Evolutionary conservation across 495 filamentous ascomycete genomes (phyloP).

Genomic region (Gamarada debralockiae): DNA sequence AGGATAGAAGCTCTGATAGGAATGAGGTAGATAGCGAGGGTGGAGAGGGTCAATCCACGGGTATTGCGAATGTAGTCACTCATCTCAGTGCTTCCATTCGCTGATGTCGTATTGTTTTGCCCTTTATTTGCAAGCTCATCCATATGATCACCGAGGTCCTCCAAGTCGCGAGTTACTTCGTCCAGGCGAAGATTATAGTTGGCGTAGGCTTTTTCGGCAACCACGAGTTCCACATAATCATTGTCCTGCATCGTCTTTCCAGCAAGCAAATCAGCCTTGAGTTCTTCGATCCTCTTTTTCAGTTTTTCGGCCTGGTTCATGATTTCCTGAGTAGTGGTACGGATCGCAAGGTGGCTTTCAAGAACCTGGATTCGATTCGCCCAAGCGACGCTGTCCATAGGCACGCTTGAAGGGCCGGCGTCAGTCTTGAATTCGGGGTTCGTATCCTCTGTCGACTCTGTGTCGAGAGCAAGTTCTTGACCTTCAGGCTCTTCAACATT

Average conservation of each 20-base stretch:
- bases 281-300: conserved; percentile 8
- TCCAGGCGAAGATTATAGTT: neutral
- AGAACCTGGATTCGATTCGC: neutral
- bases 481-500: conserved; percentile 41
- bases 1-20: conserved; percentile 52
- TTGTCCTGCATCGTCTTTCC: neutral
- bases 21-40: conserved; percentile 51
- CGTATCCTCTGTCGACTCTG: neutral
- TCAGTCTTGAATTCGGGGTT: neutral
- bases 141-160: neutral
- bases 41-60: conserved; percentile 48
- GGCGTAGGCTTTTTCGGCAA: neutral
- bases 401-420: neutral
- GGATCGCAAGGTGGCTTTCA: neutral
- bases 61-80: conserved; percentile 49
- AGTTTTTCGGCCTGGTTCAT: neutral
- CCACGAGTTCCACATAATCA: neutral
- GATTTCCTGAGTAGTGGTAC: conserved; percentile 1
- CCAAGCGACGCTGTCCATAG: neutral
- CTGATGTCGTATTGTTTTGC: neutral
- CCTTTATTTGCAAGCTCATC: neutral
- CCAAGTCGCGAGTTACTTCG: neutral
- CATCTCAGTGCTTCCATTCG: conserved; percentile 20
- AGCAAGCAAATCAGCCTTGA: conserved; percentile 1
- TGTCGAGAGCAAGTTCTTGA: conserved; percentile 10